A percentile compares a stretch with the other conserved stretches of the same genome.
Conservation (phyloP, 805 yeast genomes). For the Wickerhamiella hasegawae region DNA sequence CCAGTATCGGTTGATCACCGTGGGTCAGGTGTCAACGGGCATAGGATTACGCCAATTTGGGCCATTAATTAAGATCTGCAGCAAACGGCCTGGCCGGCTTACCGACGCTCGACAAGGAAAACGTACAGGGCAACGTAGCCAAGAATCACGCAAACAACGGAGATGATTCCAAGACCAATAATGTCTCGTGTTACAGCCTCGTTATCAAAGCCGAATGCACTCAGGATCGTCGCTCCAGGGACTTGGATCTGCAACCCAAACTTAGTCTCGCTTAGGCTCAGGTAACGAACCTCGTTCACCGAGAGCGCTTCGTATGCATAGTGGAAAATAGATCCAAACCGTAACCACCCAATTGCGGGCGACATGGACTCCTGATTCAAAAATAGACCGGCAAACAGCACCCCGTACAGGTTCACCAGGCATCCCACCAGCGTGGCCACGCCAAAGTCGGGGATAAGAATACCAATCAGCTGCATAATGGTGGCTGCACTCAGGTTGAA, state of each 20-base stretch:
- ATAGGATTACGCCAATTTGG: no score
- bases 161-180: conserved; percentile 39
- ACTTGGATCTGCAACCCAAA: conserved; percentile 89
- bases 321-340: conserved; percentile 80
- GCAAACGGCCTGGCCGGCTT: conserved; percentile 1
- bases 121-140: conserved; percentile 66
- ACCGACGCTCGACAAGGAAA: conserved; percentile 63
- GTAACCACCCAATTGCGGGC: conserved; percentile 39
- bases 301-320: conserved; percentile 88
- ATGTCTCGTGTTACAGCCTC: conserved; percentile 59
- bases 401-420: conserved; percentile 62
- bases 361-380: conserved; percentile 62
- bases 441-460: conserved; percentile 73
- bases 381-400: conserved; percentile 86
- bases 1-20: no score
- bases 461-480: conserved; percentile 77
- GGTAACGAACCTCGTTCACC: conserved; percentile 81
- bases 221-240: conserved; percentile 92
- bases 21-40: no score
- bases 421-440: conserved; percentile 85
- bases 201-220: conserved; percentile 88
- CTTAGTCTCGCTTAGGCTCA: conserved; percentile 72
- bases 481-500: conserved; percentile 80
- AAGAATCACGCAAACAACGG: conserved; percentile 37
- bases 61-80: background rate